A percentile compares a stretch with the other conserved stretches of the same genome.
Conservation (phyloP, 345 rosid species). For the Toxicodendron radicans region DNA sequence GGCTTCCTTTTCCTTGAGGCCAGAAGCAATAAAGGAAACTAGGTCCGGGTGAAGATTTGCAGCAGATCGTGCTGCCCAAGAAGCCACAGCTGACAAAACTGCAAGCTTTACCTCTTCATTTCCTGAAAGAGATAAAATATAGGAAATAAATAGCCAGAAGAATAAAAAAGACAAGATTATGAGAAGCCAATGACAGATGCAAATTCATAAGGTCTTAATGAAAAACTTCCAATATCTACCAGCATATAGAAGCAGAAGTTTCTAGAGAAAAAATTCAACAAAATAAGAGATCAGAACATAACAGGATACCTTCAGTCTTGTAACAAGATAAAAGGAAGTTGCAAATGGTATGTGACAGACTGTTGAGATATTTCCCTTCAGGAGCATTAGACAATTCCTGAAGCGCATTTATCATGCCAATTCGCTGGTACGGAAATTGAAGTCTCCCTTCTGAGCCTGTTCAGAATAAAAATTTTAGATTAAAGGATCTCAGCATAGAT, state of each 20-base stretch:
- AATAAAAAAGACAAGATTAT: background rate
- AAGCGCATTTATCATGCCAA: conserved; percentile 80
- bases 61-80: conserved; percentile 73
- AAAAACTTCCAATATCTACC: conserved; percentile 1
- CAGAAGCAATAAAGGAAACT: conserved; percentile 68
- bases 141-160: background rate
- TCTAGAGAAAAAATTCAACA: conserved; percentile 16
- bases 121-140: conserved; percentile 42
- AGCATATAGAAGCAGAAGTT: conserved; percentile 10
- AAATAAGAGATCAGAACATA: conserved; percentile 7
- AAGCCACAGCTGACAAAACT: conserved; percentile 62
- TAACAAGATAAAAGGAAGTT: conserved; percentile 68
- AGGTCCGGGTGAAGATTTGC: conserved; percentile 67
- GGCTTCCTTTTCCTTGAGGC: conserved; percentile 91
- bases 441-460: conserved; percentile 97
- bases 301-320: conserved; percentile 77
- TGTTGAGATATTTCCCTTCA: conserved; percentile 78
- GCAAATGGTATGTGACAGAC: conserved; percentile 52
- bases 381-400: conserved; percentile 81
- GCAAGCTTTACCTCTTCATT: conserved; percentile 93
- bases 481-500: conserved; percentile 17
- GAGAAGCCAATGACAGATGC: conserved; percentile 11
- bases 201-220: background rate
- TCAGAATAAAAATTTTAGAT: conserved; percentile 23
- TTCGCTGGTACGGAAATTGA: conserved; percentile 82